Evolutionary conservation across 345 rosid genomes (phyloP).

Genomic region (Gossypium arboreum): DNA sequence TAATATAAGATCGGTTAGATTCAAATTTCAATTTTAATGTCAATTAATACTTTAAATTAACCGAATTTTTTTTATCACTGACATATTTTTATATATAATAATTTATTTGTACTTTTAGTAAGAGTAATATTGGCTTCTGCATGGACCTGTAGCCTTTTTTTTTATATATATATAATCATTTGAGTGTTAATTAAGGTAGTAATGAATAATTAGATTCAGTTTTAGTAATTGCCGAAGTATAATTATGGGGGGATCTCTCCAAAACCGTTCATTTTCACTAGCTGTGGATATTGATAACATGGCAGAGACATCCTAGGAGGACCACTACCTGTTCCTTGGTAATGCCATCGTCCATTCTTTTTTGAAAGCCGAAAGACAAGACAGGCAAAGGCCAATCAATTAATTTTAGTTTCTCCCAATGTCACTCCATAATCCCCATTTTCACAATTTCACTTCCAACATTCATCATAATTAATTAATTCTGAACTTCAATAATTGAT

Average conservation of each 20-base stretch:
- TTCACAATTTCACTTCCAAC: background rate
- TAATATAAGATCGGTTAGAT: no score
- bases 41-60: no score
- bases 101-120: background rate
- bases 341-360: background rate
- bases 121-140: background rate
- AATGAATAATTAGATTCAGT: background rate
- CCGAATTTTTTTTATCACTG: no score
- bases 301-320: background rate
- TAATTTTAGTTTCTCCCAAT: conserved; percentile 7
- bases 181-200: background rate
- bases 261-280: background rate
- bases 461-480: background rate
- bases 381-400: conserved; percentile 7
- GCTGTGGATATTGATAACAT: background rate
- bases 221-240: background rate
- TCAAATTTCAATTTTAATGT: no score
- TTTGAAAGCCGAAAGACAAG: background rate
- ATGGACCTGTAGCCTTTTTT: background rate
- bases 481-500: background rate
- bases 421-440: background rate
- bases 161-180: no score
- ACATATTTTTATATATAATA: no score
- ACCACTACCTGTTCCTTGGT: conserved; percentile 9
- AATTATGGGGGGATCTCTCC: background rate